A percentile compares a stretch with the other conserved stretches of the same genome.
Evolutionary conservation across 2,329 filamentous ascomycete genomes (phyloP).

Genomic region (Hypomyces perniciosus): DNA sequence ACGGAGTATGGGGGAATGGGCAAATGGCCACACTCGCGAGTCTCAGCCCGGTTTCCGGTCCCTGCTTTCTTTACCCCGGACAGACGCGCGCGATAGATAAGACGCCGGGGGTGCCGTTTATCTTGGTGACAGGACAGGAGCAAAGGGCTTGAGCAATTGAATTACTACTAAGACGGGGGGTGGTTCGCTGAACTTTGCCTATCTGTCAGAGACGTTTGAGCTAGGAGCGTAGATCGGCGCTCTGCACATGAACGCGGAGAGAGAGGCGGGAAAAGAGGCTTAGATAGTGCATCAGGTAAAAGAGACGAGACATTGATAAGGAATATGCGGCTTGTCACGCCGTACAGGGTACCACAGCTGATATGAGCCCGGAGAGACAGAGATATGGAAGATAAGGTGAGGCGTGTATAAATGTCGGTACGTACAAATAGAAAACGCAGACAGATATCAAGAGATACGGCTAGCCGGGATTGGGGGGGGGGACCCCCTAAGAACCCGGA

Average conservation of each 20-base stretch:
- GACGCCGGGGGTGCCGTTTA: slow-evolving; percentile 10
- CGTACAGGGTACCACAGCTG: too few species aligned
- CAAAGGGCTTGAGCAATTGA: not conserved
- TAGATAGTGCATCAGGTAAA: not conserved
- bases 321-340: not conserved
- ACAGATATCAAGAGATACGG: not conserved
- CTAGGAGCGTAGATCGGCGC: too few species aligned
- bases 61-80: slow-evolving; percentile 5
- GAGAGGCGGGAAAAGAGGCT: not conserved
- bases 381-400: too few species aligned
- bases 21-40: not conserved
- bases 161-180: not conserved
- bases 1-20: not conserved
- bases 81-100: slow-evolving; percentile 9
- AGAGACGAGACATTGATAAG: not conserved
- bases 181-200: not conserved
- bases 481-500: not conserved
- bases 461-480: not conserved
- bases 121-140: not conserved
- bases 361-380: not conserved
- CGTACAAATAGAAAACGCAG: too few species aligned
- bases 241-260: not conserved
- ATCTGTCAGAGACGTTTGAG: not conserved
- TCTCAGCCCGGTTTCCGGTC: too few species aligned
- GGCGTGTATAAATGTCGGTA: too few species aligned